phyloP scores from a whole-genome alignment of 2,329 filamentous ascomycete genomes.

The Microthyrium microscopicum region DNA sequence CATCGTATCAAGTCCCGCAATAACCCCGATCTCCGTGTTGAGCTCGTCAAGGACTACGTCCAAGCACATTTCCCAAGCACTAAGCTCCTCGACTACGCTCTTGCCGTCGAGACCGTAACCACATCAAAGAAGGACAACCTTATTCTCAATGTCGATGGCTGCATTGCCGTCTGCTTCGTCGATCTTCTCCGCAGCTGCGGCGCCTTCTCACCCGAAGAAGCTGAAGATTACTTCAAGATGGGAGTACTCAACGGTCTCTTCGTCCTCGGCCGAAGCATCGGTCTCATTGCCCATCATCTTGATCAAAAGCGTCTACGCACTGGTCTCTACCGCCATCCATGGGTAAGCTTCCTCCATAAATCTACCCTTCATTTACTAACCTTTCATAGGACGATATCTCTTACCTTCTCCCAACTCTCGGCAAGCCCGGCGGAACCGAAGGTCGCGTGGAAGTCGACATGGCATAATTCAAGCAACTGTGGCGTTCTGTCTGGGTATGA shows the following conservation, averaged over 20 bases:
- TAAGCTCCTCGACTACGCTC: conserved; percentile 97
- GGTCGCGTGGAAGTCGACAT: conserved; percentile 25
- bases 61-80: conserved; percentile 92
- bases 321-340: conserved; percentile 62
- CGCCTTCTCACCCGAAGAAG: conserved; percentile 89
- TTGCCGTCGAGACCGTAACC: conserved; percentile 94
- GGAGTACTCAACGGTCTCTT: conserved; percentile 99
- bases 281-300: conserved; percentile 98
- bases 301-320: conserved; percentile 99
- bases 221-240: conserved; percentile 97
- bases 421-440: conserved; percentile 18
- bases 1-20: conserved; percentile 99
- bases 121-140: conserved; percentile 99
- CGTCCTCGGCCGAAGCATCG: conserved; percentile 90
- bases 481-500: no score
- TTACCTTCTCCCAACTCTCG: conserved; percentile 16
- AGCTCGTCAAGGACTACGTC: conserved; percentile 98
- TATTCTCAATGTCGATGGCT: conserved; percentile 97
- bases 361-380: not conserved
- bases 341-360: not conserved
- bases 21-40: conserved; percentile 98
- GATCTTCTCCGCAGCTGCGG: conserved; percentile 95
- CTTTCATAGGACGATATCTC: conserved; percentile 24
- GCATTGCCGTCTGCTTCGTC: conserved; percentile 96
- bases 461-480: conserved; percentile 15